Conservation (phyloP, 1,284 basidiomycete species). For the Cystobasidium sp. region DNA sequence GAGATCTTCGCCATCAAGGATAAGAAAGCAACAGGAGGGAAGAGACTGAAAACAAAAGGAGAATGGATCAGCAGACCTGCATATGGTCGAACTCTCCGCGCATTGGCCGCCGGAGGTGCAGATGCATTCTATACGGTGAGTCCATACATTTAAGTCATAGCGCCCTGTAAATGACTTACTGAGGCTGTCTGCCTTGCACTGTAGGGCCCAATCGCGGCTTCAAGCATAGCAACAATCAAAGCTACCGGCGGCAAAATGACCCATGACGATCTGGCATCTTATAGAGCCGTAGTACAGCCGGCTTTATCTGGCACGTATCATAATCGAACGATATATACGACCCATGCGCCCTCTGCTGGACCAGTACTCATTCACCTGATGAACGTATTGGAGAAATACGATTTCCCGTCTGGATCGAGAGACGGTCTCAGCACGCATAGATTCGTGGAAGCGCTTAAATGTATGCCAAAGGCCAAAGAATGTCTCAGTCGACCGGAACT, state of each 20-base stretch:
- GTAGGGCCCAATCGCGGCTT: conserved; percentile 75
- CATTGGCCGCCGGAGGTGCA: conserved; percentile 70
- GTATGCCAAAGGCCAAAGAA: conserved; percentile 57
- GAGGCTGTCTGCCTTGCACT: neutral
- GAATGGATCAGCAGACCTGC: conserved; percentile 72
- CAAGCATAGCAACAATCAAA: conserved; percentile 70
- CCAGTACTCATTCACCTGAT: conserved; percentile 78
- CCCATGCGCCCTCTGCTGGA: conserved; percentile 79
- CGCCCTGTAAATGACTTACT: neutral
- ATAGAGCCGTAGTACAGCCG: conserved; percentile 70
- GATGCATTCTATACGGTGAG: conserved; percentile 74
- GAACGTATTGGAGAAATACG: conserved; percentile 73
- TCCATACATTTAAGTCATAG: neutral
- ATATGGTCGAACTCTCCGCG: conserved; percentile 69
- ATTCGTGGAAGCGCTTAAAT: conserved; percentile 76
- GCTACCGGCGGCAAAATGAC: conserved; percentile 75
- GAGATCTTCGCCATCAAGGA: conserved; percentile 80
- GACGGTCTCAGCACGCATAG: conserved; percentile 70
- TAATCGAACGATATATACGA: conserved; percentile 79
- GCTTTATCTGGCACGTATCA: conserved; percentile 77
- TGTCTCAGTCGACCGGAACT: neutral
- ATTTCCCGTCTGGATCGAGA: conserved; percentile 62
- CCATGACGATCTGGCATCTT: conserved; percentile 70
- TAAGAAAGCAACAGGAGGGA: conserved; percentile 9
- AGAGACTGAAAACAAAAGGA: conserved; percentile 68